Conservation (phyloP, 768 basidiomycete genomes). For the Hypsizygus marmoreus region DNA sequence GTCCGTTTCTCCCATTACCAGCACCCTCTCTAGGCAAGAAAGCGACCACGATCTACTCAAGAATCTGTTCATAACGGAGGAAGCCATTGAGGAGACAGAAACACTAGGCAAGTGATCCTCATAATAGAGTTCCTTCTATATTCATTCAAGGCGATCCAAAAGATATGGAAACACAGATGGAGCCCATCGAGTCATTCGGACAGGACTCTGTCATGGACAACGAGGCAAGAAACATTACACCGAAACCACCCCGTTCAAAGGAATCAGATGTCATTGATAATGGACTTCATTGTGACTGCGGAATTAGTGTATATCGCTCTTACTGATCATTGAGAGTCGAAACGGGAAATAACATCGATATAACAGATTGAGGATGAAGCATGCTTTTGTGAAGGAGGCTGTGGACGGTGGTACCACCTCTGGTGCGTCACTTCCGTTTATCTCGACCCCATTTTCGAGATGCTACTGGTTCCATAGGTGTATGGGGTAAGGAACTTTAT, state of each 20-base stretch:
- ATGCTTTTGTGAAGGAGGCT: slow-evolving; percentile 72
- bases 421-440: slow-evolving; percentile 50
- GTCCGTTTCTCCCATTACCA: slow-evolving; percentile 15
- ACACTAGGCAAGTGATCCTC: slow-evolving; percentile 44
- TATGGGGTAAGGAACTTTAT: slow-evolving; percentile 56
- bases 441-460: neutral
- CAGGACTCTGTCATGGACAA: slow-evolving; percentile 6
- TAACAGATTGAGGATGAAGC: slow-evolving; percentile 56
- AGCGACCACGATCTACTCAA: slow-evolving; percentile 41
- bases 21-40: slow-evolving; percentile 13
- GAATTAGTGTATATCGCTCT: slow-evolving; percentile 46
- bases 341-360: neutral
- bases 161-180: slow-evolving; percentile 48
- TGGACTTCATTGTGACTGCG: slow-evolving; percentile 70
- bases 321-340: neutral
- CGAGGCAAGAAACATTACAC: slow-evolving; percentile 15
- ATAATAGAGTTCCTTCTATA: neutral
- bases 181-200: slow-evolving; percentile 43
- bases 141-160: neutral
- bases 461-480: slow-evolving; percentile 42
- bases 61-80: slow-evolving; percentile 35
- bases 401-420: slow-evolving; percentile 72
- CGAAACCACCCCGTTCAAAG: slow-evolving; percentile 11
- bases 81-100: slow-evolving; percentile 38
- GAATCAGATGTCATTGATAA: slow-evolving; percentile 30